Conservation (phyloP, 176 grass and related monocot genomes). For the Chloris gayana region DNA sequence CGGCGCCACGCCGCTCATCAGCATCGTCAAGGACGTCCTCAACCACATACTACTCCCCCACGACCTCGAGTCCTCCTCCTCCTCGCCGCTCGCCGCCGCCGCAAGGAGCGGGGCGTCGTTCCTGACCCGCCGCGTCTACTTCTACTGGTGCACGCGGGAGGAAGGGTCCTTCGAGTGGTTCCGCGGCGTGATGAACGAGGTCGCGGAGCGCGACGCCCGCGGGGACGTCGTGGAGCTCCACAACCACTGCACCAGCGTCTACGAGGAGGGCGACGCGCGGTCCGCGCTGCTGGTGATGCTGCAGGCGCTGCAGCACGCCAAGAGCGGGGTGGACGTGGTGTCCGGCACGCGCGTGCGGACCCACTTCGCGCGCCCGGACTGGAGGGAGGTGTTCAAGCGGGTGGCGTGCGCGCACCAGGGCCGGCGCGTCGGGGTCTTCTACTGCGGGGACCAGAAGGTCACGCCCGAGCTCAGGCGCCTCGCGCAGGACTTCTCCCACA, state of each 20-base stretch:
- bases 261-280: constrained; percentile 82
- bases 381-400: constrained; percentile 89
- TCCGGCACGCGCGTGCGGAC: constrained; percentile 82
- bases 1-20: constrained; percentile 90
- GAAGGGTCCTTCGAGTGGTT: constrained; percentile 96
- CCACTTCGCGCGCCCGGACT: constrained; percentile 79
- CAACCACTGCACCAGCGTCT: constrained; percentile 98
- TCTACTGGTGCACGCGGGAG: constrained; percentile 97
- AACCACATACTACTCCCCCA: constrained; percentile 57
- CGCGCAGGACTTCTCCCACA: constrained; percentile 78
- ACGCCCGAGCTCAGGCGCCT: constrained; percentile 67
- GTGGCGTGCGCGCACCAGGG: constrained; percentile 64
- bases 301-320: constrained; percentile 89
- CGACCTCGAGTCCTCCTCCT: neutral
- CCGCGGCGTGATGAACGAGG: constrained; percentile 92
- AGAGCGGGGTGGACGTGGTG: constrained; percentile 89
- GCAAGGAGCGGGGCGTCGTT: constrained; percentile 11
- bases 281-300: constrained; percentile 91
- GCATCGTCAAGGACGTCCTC: constrained; percentile 96
- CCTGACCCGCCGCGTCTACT: constrained; percentile 83
- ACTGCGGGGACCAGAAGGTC: constrained; percentile 78
- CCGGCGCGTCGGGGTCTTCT: constrained; percentile 81
- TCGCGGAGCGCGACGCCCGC: constrained; percentile 68
- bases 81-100: neutral
- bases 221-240: constrained; percentile 81